These are phyloP conservation scores for Selaginella moellendorffii DNA, from an alignment of 75 land plant genomes.

Conservation along the genomic window DNA sequence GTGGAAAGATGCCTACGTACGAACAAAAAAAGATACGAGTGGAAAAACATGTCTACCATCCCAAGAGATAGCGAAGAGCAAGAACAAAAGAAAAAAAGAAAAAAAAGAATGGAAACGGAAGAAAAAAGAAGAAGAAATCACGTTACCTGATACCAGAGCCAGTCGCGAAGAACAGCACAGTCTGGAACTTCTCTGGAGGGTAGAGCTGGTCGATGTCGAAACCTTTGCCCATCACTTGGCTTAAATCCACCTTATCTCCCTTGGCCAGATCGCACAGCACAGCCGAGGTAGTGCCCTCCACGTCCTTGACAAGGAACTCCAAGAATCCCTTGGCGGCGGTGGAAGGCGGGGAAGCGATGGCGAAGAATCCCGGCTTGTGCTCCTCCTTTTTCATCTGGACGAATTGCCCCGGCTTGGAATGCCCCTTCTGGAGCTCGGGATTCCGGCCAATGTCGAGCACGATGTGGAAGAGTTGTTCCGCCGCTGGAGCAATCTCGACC, in stretches of 20 bases:
- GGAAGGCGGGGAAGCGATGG: constrained; percentile 65
- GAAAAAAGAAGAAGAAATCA: too few relatives aligned
- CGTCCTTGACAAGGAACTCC: constrained; percentile 78
- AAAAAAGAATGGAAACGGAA: too few relatives aligned
- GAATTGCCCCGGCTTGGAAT: constrained; percentile 75
- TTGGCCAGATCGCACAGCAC: constrained; percentile 46
- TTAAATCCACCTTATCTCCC: constrained; percentile 78
- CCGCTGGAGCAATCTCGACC: constrained; percentile 36
- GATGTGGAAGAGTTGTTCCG: constrained; percentile 70
- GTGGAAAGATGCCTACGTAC: background rate
- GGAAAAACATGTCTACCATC: too few relatives aligned
- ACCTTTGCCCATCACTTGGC: constrained; percentile 71
- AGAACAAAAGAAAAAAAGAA: too few relatives aligned
- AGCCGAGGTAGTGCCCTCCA: constrained; percentile 69
- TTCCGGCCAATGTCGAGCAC: constrained; percentile 55
- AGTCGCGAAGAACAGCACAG: constrained; percentile 83
- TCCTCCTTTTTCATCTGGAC: constrained; percentile 33
- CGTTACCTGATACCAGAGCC: constrained; percentile 95
- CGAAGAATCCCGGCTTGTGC: constrained; percentile 34
- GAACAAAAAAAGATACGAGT: background rate
- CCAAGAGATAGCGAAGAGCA: background rate
- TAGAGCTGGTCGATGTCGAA: constrained; percentile 40
- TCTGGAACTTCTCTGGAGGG: constrained; percentile 38
- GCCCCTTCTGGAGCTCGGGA: constrained; percentile 50
- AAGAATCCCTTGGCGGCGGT: constrained; percentile 27